These are phyloP conservation scores for Nemania abortiva DNA, from an alignment of 2,329 filamentous ascomycete species.

Conservation along the genomic window DNA sequence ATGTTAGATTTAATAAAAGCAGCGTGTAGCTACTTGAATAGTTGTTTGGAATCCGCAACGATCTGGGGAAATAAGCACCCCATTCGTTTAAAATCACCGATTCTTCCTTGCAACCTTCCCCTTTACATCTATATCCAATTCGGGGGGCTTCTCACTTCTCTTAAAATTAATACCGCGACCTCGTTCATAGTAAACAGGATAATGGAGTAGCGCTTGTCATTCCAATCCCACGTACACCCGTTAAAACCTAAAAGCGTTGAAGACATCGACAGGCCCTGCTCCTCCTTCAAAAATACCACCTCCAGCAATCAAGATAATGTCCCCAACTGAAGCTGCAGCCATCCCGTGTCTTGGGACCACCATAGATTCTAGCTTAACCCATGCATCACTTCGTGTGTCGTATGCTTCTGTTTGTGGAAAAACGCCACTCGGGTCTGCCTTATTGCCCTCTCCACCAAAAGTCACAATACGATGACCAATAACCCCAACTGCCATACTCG, in stretches of 20 bases:
- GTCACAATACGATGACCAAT: background rate
- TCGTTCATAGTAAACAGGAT: no score
- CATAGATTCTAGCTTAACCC: background rate
- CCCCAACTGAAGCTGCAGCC: background rate
- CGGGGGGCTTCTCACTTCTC: no score
- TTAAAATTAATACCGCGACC: no score
- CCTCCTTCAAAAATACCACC: background rate
- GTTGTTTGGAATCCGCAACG: no score
- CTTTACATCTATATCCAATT: no score
- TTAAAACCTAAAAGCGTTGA: background rate
- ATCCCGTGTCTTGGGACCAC: conserved; percentile 6
- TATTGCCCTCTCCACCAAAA: conserved; percentile 16
- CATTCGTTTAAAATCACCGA: no score
- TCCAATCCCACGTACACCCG: no score
- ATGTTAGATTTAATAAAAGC: no score
- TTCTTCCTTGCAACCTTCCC: no score
- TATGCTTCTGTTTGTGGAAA: background rate
- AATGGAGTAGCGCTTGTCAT: no score
- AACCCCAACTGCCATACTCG: background rate
- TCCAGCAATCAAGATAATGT: background rate
- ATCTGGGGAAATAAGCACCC: no score
- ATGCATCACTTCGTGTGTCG: background rate
- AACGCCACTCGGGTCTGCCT: background rate
- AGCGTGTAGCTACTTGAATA: no score
- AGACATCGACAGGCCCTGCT: background rate